These are phyloP conservation scores for Hypoxylon sp. DNA, from an alignment of 2,329 filamentous ascomycete genomes.

Conservation along the genomic window DNA sequence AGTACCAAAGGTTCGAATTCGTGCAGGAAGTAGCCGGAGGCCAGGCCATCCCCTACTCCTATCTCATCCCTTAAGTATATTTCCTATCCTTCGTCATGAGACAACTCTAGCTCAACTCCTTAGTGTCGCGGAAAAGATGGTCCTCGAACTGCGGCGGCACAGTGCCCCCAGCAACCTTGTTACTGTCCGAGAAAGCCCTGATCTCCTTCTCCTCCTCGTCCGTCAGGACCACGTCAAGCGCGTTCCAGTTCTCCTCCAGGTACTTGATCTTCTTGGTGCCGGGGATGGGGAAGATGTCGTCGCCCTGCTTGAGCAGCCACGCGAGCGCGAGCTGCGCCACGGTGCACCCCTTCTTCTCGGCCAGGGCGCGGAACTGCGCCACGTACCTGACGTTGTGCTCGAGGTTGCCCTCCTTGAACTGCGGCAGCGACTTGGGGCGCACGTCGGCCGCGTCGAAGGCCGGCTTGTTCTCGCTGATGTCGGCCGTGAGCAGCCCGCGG, in stretches of 20 bases:
- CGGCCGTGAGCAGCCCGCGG: constrained; percentile 58
- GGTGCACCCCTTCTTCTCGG: constrained; percentile 56
- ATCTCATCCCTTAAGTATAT: too few species aligned
- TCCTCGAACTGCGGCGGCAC: constrained; percentile 18
- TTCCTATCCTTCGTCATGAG: neutral
- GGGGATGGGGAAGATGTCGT: constrained; percentile 57
- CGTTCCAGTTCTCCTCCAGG: constrained; percentile 53
- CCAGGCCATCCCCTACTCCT: too few species aligned
- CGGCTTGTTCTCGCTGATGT: constrained; percentile 55
- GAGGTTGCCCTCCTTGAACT: constrained; percentile 62
- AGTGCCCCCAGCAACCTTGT: constrained; percentile 18
- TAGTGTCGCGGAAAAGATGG: constrained; percentile 18
- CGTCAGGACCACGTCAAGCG: constrained; percentile 42
- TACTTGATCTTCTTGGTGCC: constrained; percentile 55
- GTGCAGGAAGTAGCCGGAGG: too few species aligned
- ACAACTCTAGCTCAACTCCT: constrained; percentile 12
- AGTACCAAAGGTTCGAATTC: neutral
- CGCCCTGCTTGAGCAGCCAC: constrained; percentile 65
- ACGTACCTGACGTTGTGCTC: constrained; percentile 59
- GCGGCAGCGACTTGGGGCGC: constrained; percentile 52
- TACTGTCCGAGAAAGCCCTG: constrained; percentile 28
- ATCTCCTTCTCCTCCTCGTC: constrained; percentile 47
- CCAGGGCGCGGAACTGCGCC: constrained; percentile 46
- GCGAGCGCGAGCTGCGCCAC: constrained; percentile 66
- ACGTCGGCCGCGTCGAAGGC: constrained; percentile 53